Conservation (phyloP, 169 alveolate genomes). For the Plasmodium vinckei region DNA sequence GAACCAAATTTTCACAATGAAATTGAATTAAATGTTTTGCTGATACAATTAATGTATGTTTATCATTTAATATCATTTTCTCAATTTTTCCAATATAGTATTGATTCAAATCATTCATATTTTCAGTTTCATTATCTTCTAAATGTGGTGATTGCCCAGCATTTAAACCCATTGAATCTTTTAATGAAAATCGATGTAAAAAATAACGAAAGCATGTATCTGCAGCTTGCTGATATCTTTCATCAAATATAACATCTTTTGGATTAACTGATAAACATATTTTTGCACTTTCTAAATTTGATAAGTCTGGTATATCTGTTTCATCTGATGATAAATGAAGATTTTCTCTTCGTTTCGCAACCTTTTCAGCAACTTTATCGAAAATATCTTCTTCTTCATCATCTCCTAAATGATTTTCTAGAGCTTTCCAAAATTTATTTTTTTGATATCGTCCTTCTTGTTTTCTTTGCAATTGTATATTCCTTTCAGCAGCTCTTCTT, state of each 20-base stretch:
- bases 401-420: conserved; percentile 82
- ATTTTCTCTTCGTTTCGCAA: conserved; percentile 87
- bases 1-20: conserved; percentile 87
- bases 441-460: conserved; percentile 77
- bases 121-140: conserved; percentile 75
- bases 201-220: conserved; percentile 86
- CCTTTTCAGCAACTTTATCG: conserved; percentile 86
- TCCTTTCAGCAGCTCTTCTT: conserved; percentile 89
- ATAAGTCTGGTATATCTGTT: conserved; percentile 84
- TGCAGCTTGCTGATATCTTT: conserved; percentile 89
- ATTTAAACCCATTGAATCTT: conserved; percentile 77
- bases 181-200: conserved; percentile 78
- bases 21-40: conserved; percentile 87
- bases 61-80: conserved; percentile 89
- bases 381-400: conserved; percentile 86
- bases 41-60: conserved; percentile 85
- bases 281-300: conserved; percentile 86
- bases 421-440: conserved; percentile 79
- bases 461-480: conserved; percentile 78
- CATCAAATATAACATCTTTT: conserved; percentile 86
- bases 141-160: conserved; percentile 61
- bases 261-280: conserved; percentile 85
- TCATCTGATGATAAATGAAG: conserved; percentile 82
- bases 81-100: conserved; percentile 87
- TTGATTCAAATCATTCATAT: conserved; percentile 67